Evolutionary conservation across 805 yeast genomes (phyloP).

Genomic region (Tetrapisispora pingtungensis): DNA sequence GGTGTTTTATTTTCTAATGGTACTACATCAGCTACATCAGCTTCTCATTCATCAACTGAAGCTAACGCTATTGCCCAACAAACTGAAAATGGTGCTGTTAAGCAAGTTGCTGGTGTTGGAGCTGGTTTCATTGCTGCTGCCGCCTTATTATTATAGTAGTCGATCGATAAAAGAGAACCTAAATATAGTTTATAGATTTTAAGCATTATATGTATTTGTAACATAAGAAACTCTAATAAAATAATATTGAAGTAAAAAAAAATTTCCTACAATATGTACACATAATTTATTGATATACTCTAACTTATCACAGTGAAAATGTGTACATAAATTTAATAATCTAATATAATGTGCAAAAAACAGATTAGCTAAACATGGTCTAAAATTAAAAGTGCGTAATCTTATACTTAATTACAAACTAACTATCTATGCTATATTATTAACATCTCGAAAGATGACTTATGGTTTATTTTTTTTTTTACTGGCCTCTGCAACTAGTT

Average conservation of each 20-base stretch:
- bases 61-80: conserved; percentile 3
- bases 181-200: background rate
- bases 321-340: no score
- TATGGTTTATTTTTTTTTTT: conserved; percentile 30
- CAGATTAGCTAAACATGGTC: background rate
- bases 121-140: conserved; percentile 5
- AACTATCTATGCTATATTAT: background rate
- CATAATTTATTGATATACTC: no score
- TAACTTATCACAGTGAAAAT: no score
- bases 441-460: background rate
- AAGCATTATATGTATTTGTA: background rate
- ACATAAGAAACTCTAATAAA: background rate
- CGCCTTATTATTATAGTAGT: conserved; percentile 6
- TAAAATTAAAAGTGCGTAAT: background rate
- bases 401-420: background rate
- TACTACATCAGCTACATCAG: background rate
- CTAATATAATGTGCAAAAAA: background rate
- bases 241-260: no score
- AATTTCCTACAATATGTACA: no score
- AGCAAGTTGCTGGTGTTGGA: conserved; percentile 3
- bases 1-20: background rate
- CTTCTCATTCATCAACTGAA: background rate
- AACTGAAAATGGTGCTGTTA: conserved; percentile 7
- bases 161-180: no score
- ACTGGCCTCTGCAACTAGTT: conserved; percentile 45